Conservation (phyloP, 2,329 filamentous ascomycete species). For the Aureobasidium vineae region DNA sequence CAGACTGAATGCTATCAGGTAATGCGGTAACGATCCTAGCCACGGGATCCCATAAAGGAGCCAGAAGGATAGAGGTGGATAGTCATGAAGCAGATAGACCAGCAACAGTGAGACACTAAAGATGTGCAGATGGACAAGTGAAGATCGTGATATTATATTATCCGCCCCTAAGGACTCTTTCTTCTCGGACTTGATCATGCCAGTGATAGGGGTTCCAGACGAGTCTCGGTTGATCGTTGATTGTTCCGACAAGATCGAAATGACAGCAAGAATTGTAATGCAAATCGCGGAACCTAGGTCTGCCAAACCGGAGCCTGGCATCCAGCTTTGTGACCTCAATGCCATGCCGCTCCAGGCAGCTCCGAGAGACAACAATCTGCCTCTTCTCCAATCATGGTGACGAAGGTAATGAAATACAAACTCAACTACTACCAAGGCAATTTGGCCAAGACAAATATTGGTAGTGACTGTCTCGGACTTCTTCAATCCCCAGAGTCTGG, state of each 20-base stretch:
- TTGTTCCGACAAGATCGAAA: neutral
- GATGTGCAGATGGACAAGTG: neutral
- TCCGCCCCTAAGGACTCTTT: neutral
- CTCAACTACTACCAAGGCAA: neutral
- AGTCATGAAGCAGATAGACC: neutral
- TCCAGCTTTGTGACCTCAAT: neutral
- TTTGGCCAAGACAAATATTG: neutral
- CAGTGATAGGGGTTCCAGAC: fast-evolving
- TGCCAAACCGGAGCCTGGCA: neutral
- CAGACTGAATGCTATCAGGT: neutral
- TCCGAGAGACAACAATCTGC: neutral
- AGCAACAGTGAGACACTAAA: neutral
- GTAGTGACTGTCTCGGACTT: neutral
- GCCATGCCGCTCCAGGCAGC: neutral
- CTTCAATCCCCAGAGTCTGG: neutral
- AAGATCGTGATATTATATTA: neutral
- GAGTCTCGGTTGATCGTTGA: neutral
- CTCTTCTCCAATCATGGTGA: neutral
- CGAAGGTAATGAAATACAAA: neutral
- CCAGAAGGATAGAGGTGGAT: neutral
- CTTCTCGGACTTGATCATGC: neutral
- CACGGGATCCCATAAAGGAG: neutral
- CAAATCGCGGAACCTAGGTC: neutral
- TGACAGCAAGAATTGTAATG: neutral
- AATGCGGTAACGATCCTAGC: neutral